Conservation (phyloP, 441 rosid genomes). For the Euphorbia celastroides region DNA sequence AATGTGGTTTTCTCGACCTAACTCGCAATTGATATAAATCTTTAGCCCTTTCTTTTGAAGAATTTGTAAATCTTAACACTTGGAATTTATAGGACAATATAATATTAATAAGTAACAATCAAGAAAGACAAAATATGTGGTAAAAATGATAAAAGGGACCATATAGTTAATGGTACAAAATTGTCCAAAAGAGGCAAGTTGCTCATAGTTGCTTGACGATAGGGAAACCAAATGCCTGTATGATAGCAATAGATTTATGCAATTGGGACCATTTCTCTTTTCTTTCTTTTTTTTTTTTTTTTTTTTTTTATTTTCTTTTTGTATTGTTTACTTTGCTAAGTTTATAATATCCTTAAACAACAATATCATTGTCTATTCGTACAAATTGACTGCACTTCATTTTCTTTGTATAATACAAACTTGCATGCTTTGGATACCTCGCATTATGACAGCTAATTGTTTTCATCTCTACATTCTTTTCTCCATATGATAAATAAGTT, state of each 20-base stretch:
- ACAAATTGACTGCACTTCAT: not conserved
- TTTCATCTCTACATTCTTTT: too few species aligned
- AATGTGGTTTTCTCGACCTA: too few species aligned
- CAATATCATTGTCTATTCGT: not conserved
- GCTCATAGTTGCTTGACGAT: not conserved
- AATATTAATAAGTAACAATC: too few species aligned
- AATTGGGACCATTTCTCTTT: slow-evolving; percentile 3
- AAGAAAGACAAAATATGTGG: not conserved
- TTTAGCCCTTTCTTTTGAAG: too few species aligned
- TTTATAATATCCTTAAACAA: slow-evolving; percentile 3
- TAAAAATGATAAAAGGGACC: not conserved
- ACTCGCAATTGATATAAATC: too few species aligned
- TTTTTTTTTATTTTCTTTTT: too few species aligned
- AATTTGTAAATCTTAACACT: too few species aligned
- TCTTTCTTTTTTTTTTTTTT: too few species aligned
- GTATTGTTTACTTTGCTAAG: not conserved
- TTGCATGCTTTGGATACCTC: too few species aligned
- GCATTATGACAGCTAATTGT: too few species aligned
- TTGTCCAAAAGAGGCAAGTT: slow-evolving; percentile 8
- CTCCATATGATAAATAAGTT: too few species aligned
- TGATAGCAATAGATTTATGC: not conserved
- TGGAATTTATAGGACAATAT: too few species aligned
- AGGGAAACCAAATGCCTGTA: not conserved
- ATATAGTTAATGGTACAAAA: not conserved
- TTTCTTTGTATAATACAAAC: not conserved